A percentile compares a stretch with the other conserved stretches of the same genome.
Evolutionary conservation across 2,329 filamentous ascomycete genomes (phyloP).

Genomic region (Phyllosticta capitalensis): DNA sequence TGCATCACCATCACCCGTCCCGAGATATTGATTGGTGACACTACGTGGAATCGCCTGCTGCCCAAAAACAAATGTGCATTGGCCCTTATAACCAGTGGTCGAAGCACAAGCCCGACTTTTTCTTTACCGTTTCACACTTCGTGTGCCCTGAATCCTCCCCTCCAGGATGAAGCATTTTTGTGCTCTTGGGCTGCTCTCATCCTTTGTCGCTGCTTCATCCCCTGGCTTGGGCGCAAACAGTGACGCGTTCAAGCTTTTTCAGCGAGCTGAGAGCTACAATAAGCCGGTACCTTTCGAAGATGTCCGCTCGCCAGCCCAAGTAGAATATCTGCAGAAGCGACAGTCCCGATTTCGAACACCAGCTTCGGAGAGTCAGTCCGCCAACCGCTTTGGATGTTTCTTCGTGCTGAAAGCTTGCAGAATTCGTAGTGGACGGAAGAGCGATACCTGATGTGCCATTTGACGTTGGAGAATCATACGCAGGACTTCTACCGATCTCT

Average conservation of each 20-base stretch:
- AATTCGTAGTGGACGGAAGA: conserved; percentile 55
- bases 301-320: background rate
- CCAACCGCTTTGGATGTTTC: background rate
- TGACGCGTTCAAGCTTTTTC: background rate
- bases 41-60: background rate
- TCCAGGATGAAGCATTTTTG: background rate
- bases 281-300: background rate
- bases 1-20: background rate
- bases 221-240: background rate
- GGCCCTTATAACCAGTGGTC: background rate
- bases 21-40: background rate
- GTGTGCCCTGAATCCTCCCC: background rate
- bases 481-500: conserved; percentile 52
- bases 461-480: conserved; percentile 57
- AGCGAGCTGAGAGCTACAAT: background rate
- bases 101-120: background rate
- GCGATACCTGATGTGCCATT: conserved; percentile 60
- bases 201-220: background rate
- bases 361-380: conserved; percentile 24
- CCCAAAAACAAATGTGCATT: background rate
- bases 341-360: conserved; percentile 24
- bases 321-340: conserved; percentile 23
- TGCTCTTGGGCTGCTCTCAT: background rate
- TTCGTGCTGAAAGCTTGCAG: conserved; percentile 28
- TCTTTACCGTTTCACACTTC: background rate